A percentile compares a stretch with the other conserved stretches of the same genome.
These are phyloP conservation scores for Cornus suecica DNA, from an alignment of 148 eudicot species.

Conservation along the genomic window DNA sequence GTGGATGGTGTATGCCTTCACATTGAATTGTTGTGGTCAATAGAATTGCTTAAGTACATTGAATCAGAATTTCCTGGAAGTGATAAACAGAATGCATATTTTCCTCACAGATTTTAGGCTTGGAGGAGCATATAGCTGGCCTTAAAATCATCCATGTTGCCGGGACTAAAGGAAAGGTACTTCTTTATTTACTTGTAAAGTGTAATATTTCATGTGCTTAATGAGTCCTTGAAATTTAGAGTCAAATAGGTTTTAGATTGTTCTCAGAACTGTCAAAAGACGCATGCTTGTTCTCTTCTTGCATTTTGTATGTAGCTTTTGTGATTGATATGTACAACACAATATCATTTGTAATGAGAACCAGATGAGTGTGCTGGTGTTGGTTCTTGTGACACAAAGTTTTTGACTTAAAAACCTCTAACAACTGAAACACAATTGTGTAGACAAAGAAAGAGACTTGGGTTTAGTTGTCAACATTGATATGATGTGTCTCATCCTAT, in stretches of 20 bases:
- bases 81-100: conserved; percentile 6
- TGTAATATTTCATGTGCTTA: not conserved
- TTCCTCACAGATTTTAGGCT: conserved; percentile 58
- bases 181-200: conserved; percentile 8
- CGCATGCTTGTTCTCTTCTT: not conserved
- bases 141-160: conserved; percentile 92
- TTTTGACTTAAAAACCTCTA: not conserved
- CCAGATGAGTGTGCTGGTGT: not conserved
- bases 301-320: not conserved
- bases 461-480: too few species aligned
- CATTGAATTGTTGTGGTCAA: not conserved
- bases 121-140: conserved; percentile 62
- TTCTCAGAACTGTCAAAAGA: not conserved
- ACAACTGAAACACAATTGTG: not conserved
- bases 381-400: too few species aligned
- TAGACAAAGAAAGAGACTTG: not conserved
- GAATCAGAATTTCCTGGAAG: not conserved
- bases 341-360: not conserved
- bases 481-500: too few species aligned
- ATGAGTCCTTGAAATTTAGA: too few species aligned
- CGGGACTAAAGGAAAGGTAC: conserved; percentile 95
- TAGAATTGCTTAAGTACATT: not conserved
- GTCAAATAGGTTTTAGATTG: not conserved
- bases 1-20: not conserved
- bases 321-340: not conserved